These are phyloP conservation scores for Dactylellina leptospora DNA, from an alignment of 2,329 filamentous ascomycete species.

Conservation along the genomic window DNA sequence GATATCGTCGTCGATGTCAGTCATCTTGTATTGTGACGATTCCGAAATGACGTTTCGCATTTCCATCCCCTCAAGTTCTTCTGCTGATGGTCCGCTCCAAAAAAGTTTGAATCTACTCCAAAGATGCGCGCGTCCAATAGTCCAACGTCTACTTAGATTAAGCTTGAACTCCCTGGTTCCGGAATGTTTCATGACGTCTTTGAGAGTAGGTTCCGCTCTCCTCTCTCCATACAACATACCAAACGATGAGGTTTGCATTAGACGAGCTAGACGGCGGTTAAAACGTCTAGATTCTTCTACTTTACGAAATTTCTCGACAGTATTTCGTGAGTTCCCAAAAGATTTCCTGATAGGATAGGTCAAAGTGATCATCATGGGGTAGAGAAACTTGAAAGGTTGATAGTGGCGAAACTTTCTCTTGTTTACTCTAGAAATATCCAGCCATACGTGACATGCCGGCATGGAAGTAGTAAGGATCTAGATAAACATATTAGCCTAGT, in stretches of 20 bases:
- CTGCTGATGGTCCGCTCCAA: no score
- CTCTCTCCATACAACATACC: background rate
- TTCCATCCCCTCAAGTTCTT: no score
- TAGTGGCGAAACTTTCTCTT: slow-evolving; percentile 24
- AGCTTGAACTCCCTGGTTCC: background rate
- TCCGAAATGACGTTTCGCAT: no score
- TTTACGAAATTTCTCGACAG: no score
- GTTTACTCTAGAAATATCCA: slow-evolving; percentile 17
- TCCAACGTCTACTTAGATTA: background rate
- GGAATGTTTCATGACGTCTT: background rate
- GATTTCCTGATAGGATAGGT: no score
- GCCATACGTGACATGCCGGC: slow-evolving; percentile 30
- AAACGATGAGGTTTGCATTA: background rate
- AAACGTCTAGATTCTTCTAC: no score
- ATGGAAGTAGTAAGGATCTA: slow-evolving; percentile 38
- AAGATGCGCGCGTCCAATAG: background rate
- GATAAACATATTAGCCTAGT: background rate
- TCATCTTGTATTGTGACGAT: no score
- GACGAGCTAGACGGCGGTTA: background rate
- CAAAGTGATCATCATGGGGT: no score
- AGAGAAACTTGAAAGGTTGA: slow-evolving; percentile 14
- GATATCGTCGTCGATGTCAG: no score
- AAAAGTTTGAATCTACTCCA: no score
- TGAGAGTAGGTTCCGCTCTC: background rate
- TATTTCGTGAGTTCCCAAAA: no score